These are phyloP conservation scores for Elsinoe arachidis DNA, from an alignment of 2,329 filamentous ascomycete species.

Conservation along the genomic window DNA sequence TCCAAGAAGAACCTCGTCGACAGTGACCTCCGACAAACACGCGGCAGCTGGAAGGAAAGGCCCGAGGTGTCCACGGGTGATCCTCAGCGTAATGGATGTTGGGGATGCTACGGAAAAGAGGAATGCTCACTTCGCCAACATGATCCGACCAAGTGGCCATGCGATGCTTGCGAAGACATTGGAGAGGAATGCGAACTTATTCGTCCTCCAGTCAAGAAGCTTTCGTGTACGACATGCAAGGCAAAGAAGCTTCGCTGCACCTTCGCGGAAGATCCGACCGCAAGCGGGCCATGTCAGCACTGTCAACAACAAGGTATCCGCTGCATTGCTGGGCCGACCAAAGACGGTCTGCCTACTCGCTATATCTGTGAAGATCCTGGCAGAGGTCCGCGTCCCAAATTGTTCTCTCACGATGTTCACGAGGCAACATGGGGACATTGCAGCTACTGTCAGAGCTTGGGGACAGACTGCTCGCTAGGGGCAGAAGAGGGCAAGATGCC, in stretches of 20 bases:
- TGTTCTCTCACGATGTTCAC: neutral
- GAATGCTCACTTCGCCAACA: constrained; percentile 30
- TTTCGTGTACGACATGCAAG: constrained; percentile 29
- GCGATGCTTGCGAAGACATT: constrained; percentile 26
- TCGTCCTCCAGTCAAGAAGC: constrained; percentile 26
- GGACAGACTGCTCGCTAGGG: neutral
- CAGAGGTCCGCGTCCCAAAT: constrained; percentile 1
- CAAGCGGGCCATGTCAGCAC: constrained; percentile 26
- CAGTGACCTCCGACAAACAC: neutral
- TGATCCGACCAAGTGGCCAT: constrained; percentile 28
- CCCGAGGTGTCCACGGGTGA: constrained; percentile 19
- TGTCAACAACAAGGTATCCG: constrained; percentile 23
- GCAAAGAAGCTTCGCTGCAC: constrained; percentile 26
- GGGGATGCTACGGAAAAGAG: constrained; percentile 20
- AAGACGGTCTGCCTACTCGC: constrained; percentile 18
- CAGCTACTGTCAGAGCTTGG: neutral
- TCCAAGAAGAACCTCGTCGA: neutral
- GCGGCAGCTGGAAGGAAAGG: neutral
- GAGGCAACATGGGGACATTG: neutral
- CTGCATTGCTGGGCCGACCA: constrained; percentile 32
- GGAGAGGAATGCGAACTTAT: constrained; percentile 30
- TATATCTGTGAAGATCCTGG: constrained; percentile 14
- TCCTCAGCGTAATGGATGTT: constrained; percentile 25
- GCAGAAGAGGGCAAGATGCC: neutral
- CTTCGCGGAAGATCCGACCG: constrained; percentile 23